Percentiles rank a stretch among this genome's conserved stretches.
Conservation (phyloP, 371 early-diverging fungal species). For the Ordospora pajunii region DNA sequence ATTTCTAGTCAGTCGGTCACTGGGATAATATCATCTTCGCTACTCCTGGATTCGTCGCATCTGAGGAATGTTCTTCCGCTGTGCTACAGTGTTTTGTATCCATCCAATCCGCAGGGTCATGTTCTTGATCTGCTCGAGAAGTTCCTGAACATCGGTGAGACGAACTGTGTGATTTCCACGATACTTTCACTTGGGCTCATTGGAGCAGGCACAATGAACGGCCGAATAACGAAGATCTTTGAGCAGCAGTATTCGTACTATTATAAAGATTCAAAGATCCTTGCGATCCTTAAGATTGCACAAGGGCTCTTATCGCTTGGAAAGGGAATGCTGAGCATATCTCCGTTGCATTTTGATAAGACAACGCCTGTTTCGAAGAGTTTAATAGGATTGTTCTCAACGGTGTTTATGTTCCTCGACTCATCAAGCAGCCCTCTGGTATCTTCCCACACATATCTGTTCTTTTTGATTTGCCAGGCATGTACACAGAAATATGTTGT, state of each 20-base stretch:
- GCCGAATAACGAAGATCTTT: slow-evolving; percentile 85
- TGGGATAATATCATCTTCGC: slow-evolving; percentile 47
- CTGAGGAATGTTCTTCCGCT: slow-evolving; percentile 67
- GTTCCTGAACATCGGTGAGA: slow-evolving; percentile 84
- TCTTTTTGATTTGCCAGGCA: slow-evolving; percentile 78
- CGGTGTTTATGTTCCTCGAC: slow-evolving; percentile 53
- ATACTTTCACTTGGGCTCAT: slow-evolving; percentile 94
- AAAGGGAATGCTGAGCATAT: slow-evolving; percentile 43
- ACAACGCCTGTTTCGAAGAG: slow-evolving; percentile 32
- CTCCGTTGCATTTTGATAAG: slow-evolving; percentile 33
- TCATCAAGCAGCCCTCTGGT: slow-evolving; percentile 54
- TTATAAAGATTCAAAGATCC: slow-evolving; percentile 77
- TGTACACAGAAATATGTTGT: slow-evolving; percentile 91
- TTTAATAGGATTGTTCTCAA: slow-evolving; percentile 48
- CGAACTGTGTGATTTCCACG: slow-evolving; percentile 65
- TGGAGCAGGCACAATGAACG: slow-evolving; percentile 97
- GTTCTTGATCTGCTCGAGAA: slow-evolving; percentile 86
- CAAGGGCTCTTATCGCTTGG: slow-evolving; percentile 63
- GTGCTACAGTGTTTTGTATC: slow-evolving; percentile 80
- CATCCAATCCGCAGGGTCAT: slow-evolving; percentile 78
- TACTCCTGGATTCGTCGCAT: slow-evolving; percentile 51
- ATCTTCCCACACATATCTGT: slow-evolving; percentile 74
- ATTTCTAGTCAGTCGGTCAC: slow-evolving; percentile 45
- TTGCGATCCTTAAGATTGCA: slow-evolving; percentile 85
- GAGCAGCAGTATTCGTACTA: slow-evolving; percentile 87